phyloP scores from a whole-genome alignment of 352 stramenopile genomes.

The Phytophthora rubi region DNA sequence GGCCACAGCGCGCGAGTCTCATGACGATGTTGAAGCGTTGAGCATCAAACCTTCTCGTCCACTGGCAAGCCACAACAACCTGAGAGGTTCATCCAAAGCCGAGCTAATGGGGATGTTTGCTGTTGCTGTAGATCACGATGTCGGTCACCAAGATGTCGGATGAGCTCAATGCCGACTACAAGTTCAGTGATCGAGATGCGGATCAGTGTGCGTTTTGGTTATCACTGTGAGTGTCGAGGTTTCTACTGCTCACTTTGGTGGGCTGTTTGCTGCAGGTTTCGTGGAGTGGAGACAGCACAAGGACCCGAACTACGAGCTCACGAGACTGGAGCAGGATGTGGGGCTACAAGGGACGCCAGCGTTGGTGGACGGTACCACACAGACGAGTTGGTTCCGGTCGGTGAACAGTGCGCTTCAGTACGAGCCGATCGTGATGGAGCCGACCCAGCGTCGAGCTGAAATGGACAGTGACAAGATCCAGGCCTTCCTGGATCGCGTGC shows the following conservation, averaged over 20 bases:
- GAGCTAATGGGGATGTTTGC: neutral
- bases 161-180: constrained; percentile 85
- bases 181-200: constrained; percentile 83
- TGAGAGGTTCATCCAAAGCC: neutral
- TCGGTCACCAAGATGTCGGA: constrained; percentile 85
- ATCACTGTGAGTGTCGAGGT: neutral
- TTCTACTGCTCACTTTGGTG: neutral
- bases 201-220: constrained; percentile 60
- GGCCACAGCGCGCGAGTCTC: constrained; percentile 51
- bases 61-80: constrained; percentile 27
- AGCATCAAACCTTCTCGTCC: constrained; percentile 56
- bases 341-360: constrained; percentile 75
- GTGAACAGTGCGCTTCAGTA: constrained; percentile 88
- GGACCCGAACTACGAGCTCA: constrained; percentile 84
- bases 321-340: constrained; percentile 77
- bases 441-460: constrained; percentile 43
- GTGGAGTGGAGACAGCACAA: constrained; percentile 89
- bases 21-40: constrained; percentile 73
- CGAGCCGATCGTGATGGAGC: constrained; percentile 67
- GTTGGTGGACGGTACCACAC: constrained; percentile 71
- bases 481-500: constrained; percentile 63
- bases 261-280: constrained; percentile 52
- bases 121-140: constrained; percentile 60
- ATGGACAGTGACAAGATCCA: constrained; percentile 80
- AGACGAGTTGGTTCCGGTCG: constrained; percentile 86